These are phyloP conservation scores for Silybum marianum DNA, from an alignment of 129 eudicot genomes.

Conservation along the genomic window DNA sequence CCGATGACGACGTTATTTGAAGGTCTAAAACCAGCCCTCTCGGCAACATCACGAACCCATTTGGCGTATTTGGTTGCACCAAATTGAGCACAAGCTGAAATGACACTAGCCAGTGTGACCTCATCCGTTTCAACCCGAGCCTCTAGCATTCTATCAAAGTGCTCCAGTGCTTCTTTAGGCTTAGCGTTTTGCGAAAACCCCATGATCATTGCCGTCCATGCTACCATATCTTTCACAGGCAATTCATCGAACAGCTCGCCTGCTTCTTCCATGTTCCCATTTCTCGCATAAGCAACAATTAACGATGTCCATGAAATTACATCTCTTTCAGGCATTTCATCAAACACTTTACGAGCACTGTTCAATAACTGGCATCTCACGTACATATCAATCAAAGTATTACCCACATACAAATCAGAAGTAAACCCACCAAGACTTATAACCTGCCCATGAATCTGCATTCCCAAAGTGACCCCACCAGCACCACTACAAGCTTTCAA, in stretches of 20 bases:
- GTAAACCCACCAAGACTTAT: conserved; percentile 59
- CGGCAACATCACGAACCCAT: conserved; percentile 69
- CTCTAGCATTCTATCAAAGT: conserved; percentile 57
- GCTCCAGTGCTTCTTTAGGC: conserved; percentile 66
- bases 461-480: conserved; percentile 45
- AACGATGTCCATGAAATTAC: conserved; percentile 64
- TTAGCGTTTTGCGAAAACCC: conserved; percentile 64
- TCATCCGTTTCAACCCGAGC: conserved; percentile 58
- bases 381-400: conserved; percentile 66
- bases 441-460: conserved; percentile 61
- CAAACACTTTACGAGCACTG: conserved; percentile 50
- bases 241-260: conserved; percentile 50
- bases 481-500: conserved; percentile 46
- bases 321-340: conserved; percentile 68
- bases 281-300: conserved; percentile 58
- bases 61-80: conserved; percentile 67
- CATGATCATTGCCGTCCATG: conserved; percentile 72
- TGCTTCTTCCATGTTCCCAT: conserved; percentile 62
- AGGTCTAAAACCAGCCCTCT: conserved; percentile 47
- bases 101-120: conserved; percentile 65
- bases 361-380: conserved; percentile 55
- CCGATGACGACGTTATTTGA: conserved; percentile 42
- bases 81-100: conserved; percentile 75
- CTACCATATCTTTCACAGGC: conserved; percentile 60
- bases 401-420: conserved; percentile 57